A percentile compares a stretch with the other conserved stretches of the same genome.
Conservation (phyloP, 2,329 filamentous ascomycete species). For the Sarocladium kiliense region DNA sequence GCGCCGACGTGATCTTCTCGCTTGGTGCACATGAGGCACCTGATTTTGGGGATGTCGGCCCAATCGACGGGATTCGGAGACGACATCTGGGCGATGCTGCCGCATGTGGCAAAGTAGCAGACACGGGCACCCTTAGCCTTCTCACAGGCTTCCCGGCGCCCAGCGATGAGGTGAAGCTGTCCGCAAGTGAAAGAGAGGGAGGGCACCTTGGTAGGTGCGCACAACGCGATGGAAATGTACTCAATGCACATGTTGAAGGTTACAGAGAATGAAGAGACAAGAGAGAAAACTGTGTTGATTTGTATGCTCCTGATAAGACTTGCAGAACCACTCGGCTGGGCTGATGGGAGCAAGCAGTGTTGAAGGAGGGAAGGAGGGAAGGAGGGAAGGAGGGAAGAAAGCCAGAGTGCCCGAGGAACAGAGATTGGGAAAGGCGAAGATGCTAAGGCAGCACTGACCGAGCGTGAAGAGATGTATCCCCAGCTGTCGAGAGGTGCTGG, state of each 20-base stretch:
- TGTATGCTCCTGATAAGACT: neutral
- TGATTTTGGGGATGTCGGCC: constrained; percentile 9
- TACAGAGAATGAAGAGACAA: neutral
- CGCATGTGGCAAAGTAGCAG: constrained; percentile 22
- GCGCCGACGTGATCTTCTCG: constrained; percentile 13
- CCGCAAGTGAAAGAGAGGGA: constrained; percentile 16
- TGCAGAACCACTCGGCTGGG: neutral
- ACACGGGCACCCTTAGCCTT: constrained; percentile 13
- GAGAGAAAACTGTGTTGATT: neutral
- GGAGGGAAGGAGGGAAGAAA: too few relatives aligned
- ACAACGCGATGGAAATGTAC: constrained; percentile 16
- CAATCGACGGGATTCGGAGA: constrained; percentile 10
- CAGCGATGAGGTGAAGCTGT: constrained; percentile 19
- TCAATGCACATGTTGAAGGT: constrained; percentile 19
- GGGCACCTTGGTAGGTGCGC: constrained; percentile 11
- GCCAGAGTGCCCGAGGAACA: too few relatives aligned
- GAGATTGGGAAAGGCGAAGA: too few relatives aligned
- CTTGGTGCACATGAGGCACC: constrained; percentile 15
- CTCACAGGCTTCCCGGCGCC: constrained; percentile 12
- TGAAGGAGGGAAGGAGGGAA: neutral
- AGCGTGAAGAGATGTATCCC: too few relatives aligned
- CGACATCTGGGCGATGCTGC: constrained; percentile 7
- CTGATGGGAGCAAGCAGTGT: neutral
- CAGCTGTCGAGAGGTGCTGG: neutral
- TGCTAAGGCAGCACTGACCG: too few relatives aligned